Percentiles rank a stretch among this genome's conserved stretches.
These are phyloP conservation scores for Tylopilus intermedius DNA, from an alignment of 768 basidiomycete genomes.

Conservation along the genomic window DNA sequence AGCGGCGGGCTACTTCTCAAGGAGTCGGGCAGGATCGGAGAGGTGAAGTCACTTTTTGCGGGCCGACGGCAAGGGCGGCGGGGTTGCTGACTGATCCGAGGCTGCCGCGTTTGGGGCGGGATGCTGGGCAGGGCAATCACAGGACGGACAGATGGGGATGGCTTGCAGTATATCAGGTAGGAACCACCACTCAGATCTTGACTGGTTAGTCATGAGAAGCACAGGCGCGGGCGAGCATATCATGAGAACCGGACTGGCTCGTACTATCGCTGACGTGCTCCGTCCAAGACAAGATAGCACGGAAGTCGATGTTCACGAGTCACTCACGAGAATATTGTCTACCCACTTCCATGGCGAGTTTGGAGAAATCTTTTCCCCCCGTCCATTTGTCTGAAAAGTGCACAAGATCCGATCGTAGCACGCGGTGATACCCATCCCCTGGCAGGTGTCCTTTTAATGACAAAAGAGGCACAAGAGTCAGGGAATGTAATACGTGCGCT, in stretches of 20 bases:
- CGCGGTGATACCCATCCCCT: slow-evolving; percentile 45
- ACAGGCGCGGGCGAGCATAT: slow-evolving; percentile 73
- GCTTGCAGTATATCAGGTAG: slow-evolving; percentile 67
- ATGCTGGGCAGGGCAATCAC: slow-evolving; percentile 58
- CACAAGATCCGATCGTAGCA: slow-evolving; percentile 32
- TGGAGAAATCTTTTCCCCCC: neutral
- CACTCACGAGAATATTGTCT: slow-evolving; percentile 42
- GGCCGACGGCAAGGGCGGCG: neutral
- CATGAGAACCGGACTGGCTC: slow-evolving; percentile 51
- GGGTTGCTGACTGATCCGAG: slow-evolving; percentile 31
- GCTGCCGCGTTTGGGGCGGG: slow-evolving; percentile 71
- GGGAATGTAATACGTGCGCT: slow-evolving; percentile 26
- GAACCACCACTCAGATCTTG: neutral
- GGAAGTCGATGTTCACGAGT: slow-evolving; percentile 52
- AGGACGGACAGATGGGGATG: slow-evolving; percentile 31
- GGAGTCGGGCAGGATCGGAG: slow-evolving; percentile 66
- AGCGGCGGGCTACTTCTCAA: slow-evolving; percentile 83
- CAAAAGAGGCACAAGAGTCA: slow-evolving; percentile 37
- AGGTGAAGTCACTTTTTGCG: slow-evolving; percentile 38
- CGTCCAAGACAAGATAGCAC: slow-evolving; percentile 12
- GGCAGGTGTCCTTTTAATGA: slow-evolving; percentile 61
- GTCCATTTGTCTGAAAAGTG: neutral
- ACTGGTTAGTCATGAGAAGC: neutral
- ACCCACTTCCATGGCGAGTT: slow-evolving; percentile 51
- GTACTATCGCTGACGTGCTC: slow-evolving; percentile 46